A percentile compares a stretch with the other conserved stretches of the same genome.
Conservation (phyloP, 129 eudicot species). For the Kitagawia praeruptora region DNA sequence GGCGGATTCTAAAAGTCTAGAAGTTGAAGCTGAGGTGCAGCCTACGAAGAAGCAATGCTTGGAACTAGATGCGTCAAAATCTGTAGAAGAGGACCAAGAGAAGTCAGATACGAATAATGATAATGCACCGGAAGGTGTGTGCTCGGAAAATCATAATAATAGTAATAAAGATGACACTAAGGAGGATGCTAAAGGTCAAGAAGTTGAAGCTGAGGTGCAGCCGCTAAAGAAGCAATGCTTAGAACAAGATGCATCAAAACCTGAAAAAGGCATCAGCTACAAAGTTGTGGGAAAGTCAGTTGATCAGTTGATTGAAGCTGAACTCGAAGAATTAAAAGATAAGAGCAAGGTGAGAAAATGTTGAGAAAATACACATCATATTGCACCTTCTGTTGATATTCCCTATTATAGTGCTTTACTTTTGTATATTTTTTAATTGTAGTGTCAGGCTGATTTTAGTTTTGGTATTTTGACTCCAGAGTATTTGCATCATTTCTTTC, state of each 20-base stretch:
- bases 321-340: slow-evolving; percentile 79
- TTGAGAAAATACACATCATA: background rate
- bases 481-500: background rate
- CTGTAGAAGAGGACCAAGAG: slow-evolving; percentile 11
- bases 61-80: slow-evolving; percentile 24
- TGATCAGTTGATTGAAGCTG: slow-evolving; percentile 81
- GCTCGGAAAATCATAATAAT: slow-evolving; percentile 18
- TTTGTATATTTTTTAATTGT: background rate
- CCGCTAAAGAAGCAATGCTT: slow-evolving; percentile 60
- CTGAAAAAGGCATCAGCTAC: slow-evolving; percentile 18
- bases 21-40: slow-evolving; percentile 37
- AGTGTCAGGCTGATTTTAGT: background rate
- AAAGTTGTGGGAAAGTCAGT: slow-evolving; percentile 52
- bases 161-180: slow-evolving; percentile 22
- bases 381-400: background rate
- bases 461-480: background rate
- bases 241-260: slow-evolving; percentile 26
- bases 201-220: slow-evolving; percentile 39
- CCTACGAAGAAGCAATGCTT: slow-evolving; percentile 56
- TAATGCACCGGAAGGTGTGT: slow-evolving; percentile 5
- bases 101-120: slow-evolving; percentile 1
- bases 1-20: slow-evolving; percentile 18
- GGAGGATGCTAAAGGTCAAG: slow-evolving; percentile 21
- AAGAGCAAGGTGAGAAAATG: slow-evolving; percentile 55
- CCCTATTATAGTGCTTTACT: background rate